Base-by-base conservation (phyloP, 2,329 filamentous ascomycete genomes). In the Pyrenochaeta sp. region DNA sequence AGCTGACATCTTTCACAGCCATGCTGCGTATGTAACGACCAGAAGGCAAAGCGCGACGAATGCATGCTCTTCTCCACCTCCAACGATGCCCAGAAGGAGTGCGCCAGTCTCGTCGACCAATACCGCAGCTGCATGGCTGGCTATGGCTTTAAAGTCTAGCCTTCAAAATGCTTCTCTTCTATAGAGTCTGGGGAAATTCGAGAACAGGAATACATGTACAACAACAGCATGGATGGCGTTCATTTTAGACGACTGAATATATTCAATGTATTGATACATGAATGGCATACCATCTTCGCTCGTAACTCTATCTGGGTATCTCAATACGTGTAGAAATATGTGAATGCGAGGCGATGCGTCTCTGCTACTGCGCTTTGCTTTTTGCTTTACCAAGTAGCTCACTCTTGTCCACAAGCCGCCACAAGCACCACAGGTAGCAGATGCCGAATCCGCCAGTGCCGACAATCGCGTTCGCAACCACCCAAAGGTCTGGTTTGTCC, bases 51-150 rank as follows among this genome's bases (percentile, higher is more conserved):
- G 60, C 90, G 94, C 53, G 94, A 99, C 77, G 92, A 99, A 75
- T 99, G 94, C 80, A 97, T 99, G 93, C 88, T 99, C 43, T 96
- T 97, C 78, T 96, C 90, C 42, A 91, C 84, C 52, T 81, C 89
- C 49, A 81, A 86, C 65, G 88, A 96, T 68, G 90, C 94, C 26
- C 83, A 89, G 62, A 81, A 84, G 65, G 91, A 95, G 64, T 99
- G 94, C 81, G 82, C 86, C 72, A 82, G 86, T 36, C 81, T 90
- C 51, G 88, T 99, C 53, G 84, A 90, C 19, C 85, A 89, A 68
- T 99, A 99, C 78, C 87, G 85, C 76, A 84, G 76, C 59, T 99
- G 94, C 74, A 97, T 99, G 94, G 85, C 86, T 44, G 88, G 90
- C 8, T 97, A 88, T 66, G 94, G 94, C 11, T 99, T 96, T 79